Base-by-base conservation (phyloP, 495 filamentous ascomycete species). In the Hypoxylon intermedium region DNA sequence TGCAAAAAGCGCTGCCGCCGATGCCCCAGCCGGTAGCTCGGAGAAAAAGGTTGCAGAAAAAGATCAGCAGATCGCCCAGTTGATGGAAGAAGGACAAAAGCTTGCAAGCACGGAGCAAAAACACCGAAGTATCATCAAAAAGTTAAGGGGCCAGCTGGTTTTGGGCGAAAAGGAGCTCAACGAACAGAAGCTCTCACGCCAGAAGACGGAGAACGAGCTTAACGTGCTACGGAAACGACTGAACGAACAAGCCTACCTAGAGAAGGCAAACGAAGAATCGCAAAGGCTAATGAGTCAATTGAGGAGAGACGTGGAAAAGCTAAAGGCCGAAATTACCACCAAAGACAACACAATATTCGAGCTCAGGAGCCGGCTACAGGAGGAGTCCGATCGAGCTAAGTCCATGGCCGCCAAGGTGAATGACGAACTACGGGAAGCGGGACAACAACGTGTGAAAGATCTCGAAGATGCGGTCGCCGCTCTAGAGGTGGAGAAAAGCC, bases 71-170 rank as follows among this genome's bases (percentile, higher is more conserved):
- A 94, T 97, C 53, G 89, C 91, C 4, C 78, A 92, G 36, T 76
- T 98, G 11, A 87, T 98, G 74, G 87, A 95, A 66, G 94, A 98
- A 74, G 94, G 95, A 0, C 91, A 96, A 68, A 92, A 90, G 57
- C 81, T 98, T 9, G 89, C 89, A 2, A 90, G 88, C 64, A 87
- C 85, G 12, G 94, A 98, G 63, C 81, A 97, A 65, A 89, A 89
- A 63, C 87, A 94, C 58, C 80, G 92, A 34, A 87, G 84, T 11
- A 87, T 86, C 1, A 87, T 98, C 59, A 97, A 93, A 76, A 93
- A 90, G 69, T 73, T 98, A 42, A 83, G 92, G 9, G 66, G 72
- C 1, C 86, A 89, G 63, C 65, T 79, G 20, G 71, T 70, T 38
- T 82, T 89, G 40, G 78, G 81, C 36, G 88, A 87, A 37, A 93